Evolutionary conservation across 148 eudicot genomes (phyloP).

Genomic region (Cornus controversa): DNA sequence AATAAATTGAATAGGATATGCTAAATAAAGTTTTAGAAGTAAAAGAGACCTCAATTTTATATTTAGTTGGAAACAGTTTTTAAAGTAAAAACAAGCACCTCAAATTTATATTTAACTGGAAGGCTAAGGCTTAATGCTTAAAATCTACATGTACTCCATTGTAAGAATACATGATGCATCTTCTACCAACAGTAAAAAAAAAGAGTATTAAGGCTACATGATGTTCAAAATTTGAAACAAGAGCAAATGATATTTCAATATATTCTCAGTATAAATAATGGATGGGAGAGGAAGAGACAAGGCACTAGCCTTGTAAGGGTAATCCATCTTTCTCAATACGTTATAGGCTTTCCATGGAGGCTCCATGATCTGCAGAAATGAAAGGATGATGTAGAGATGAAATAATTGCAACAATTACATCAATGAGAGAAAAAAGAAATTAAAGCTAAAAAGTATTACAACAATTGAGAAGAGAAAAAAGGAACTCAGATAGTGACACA

Average conservation of each 20-base stretch:
- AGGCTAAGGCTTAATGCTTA: background rate
- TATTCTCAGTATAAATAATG: background rate
- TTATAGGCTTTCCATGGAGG: slow-evolving; percentile 91
- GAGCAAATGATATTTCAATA: slow-evolving; percentile 1
- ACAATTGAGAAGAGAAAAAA: background rate
- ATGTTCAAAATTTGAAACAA: background rate
- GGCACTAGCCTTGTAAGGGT: slow-evolving; percentile 73
- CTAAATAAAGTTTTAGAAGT: no score
- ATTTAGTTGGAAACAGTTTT: no score
- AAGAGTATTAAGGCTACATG: background rate
- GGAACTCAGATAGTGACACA: background rate
- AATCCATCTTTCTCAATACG: slow-evolving; percentile 78
- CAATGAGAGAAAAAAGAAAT: background rate
- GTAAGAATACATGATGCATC: background rate
- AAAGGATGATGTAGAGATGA: background rate
- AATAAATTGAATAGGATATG: no score
- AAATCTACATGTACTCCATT: background rate
- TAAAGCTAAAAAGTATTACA: background rate
- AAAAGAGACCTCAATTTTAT: no score
- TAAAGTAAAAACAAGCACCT: background rate
- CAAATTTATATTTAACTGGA: background rate
- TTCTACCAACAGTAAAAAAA: background rate
- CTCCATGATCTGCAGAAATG: slow-evolving; percentile 68
- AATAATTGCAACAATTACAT: background rate
- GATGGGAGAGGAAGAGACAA: slow-evolving; percentile 12